Percentiles rank a stretch among this genome's conserved stretches.
These are phyloP conservation scores for Tricholoma flavovirens DNA, from an alignment of 768 basidiomycete genomes.

Conservation along the genomic window DNA sequence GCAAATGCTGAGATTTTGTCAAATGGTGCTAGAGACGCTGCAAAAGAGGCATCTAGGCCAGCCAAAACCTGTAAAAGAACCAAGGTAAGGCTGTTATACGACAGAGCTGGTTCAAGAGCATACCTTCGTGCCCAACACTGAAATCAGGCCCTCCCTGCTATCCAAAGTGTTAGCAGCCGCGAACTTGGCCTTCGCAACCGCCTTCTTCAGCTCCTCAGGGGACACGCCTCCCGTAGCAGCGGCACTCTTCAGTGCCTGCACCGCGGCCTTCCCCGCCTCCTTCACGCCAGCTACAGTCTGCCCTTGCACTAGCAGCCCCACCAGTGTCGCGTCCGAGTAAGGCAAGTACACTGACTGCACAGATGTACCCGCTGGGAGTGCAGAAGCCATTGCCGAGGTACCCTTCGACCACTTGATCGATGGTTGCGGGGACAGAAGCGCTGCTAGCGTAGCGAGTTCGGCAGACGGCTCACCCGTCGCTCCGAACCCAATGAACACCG, in stretches of 20 bases:
- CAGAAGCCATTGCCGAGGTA: constrained; percentile 58
- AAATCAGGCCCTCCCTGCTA: constrained; percentile 58
- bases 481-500: constrained; percentile 87
- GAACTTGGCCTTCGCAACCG: constrained; percentile 87
- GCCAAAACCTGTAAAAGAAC: constrained; percentile 48
- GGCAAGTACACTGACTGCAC: constrained; percentile 75
- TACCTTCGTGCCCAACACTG: constrained; percentile 62
- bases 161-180: constrained; percentile 67
- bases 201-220: constrained; percentile 70
- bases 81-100: neutral
- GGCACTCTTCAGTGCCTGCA: constrained; percentile 51
- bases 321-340: constrained; percentile 88
- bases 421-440: constrained; percentile 72
- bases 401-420: constrained; percentile 87
- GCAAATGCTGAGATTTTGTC: constrained; percentile 62
- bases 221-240: constrained; percentile 54
- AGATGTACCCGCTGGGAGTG: constrained; percentile 51
- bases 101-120: constrained; percentile 14
- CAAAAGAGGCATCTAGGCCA: constrained; percentile 46
- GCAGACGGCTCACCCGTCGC: constrained; percentile 56
- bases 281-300: constrained; percentile 55
- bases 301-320: constrained; percentile 78
- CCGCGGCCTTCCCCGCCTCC: constrained; percentile 63
- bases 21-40: constrained; percentile 58
- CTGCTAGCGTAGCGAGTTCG: constrained; percentile 73